Base-by-base conservation (phyloP, 257 asterid species). In the Gentiana macrophylla region DNA sequence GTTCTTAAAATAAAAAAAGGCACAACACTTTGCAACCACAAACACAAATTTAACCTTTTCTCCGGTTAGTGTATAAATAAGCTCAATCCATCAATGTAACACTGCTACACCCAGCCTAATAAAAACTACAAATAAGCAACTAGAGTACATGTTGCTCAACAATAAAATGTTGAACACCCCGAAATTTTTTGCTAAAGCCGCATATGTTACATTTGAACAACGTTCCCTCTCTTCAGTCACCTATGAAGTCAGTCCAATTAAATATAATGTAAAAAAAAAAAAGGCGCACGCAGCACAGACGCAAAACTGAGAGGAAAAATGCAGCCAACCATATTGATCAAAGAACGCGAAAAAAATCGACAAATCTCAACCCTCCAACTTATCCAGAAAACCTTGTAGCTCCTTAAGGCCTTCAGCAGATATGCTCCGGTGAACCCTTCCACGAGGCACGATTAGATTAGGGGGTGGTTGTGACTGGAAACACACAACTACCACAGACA, bases 331-430 rank as follows among this genome's bases (percentile, higher is more conserved):
- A 47, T 12, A 61, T 50, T 57, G 53, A 37, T 33, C 37, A 62
- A 62, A 37, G 24, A 67, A 51, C 47, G 11, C 46, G 46, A 53
- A 67, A 54, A 15, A 8, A 49, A 72, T 53, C 67, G 46, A 55
- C 72, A 52, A 37, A 62, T 70, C 81, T 86, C 75, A 86, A 60
- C 46, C 71, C 52, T 79, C 77, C 74, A 87, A 70, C 64, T 64
- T 52, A 70, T 87, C 90, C 83, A 91, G 71, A 81, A 81, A 84
- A 67, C 93, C 63, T 61, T 80, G 86, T 81, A 91, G 62, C 79
- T 84, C 95, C 76, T 79, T 84, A 76, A 91, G 73, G 56, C 97
- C 97, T 76, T 91, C 98, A 0, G 98, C 95, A 12, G 95, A 85
- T 33, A 92, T 65, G 79, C 97, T 91, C 72, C 98, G 73, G n/a